Evolutionary conservation across 2,329 filamentous ascomycete genomes (phyloP).

Genomic region (Passalora sequoiae): DNA sequence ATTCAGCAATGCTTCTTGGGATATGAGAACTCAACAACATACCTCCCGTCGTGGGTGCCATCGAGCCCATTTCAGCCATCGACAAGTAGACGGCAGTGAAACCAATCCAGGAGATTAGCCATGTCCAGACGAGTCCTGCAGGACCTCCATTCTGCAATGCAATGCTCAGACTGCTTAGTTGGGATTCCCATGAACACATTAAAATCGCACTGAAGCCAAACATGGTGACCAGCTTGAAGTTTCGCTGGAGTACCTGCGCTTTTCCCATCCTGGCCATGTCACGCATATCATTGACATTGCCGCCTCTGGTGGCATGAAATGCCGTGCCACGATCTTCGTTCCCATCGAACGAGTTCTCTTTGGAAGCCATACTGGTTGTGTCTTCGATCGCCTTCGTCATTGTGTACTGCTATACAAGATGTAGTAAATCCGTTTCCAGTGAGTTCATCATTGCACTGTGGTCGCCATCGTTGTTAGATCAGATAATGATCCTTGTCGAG

Average conservation of each 20-base stretch:
- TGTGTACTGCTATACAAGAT: not conserved
- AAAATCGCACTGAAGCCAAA: slow-evolving; percentile 23
- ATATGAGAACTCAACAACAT: not conserved
- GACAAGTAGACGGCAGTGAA: slow-evolving; percentile 31
- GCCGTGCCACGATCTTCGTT: not conserved
- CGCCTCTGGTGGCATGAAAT: slow-evolving; percentile 7
- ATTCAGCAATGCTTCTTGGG: not conserved
- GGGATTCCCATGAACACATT: slow-evolving; percentile 25
- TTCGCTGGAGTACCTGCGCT: slow-evolving; percentile 15
- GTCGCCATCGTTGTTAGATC: not conserved
- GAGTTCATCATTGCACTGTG: not conserved
- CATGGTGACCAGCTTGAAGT: slow-evolving; percentile 24
- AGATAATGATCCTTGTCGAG: no score
- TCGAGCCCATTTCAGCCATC: slow-evolving; percentile 28
- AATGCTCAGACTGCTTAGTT: slow-evolving; percentile 8
- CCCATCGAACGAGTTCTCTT: not conserved
- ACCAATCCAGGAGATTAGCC: slow-evolving; percentile 31
- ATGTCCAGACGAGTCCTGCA: slow-evolving; percentile 32
- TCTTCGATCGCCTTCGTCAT: not conserved
- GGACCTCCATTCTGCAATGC: slow-evolving; percentile 13
- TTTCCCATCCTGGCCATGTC: slow-evolving; percentile 12
- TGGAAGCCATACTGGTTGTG: not conserved
- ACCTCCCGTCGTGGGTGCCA: slow-evolving; percentile 35
- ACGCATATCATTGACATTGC: slow-evolving; percentile 6
- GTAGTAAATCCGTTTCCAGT: not conserved